Percentiles rank a stretch among this genome's conserved stretches.
Conservation (phyloP, 345 rosid species). For the Populus euphratica region DNA sequence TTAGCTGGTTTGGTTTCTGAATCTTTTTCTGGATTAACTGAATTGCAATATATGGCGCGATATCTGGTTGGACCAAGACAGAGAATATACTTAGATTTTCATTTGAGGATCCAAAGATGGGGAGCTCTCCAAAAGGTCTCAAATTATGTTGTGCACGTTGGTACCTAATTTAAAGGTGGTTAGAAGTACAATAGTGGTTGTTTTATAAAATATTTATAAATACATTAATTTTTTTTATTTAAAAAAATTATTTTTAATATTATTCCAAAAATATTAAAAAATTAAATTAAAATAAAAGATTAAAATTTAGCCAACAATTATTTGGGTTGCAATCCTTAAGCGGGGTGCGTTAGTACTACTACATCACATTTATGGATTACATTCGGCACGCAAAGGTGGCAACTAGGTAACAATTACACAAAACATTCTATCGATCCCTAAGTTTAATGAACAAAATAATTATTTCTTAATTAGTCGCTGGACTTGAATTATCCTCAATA, state of each 20-base stretch:
- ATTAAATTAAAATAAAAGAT: too few species aligned
- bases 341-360: too few species aligned
- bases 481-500: background rate
- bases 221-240: too few species aligned
- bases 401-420: background rate
- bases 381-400: background rate
- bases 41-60: background rate
- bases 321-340: too few species aligned
- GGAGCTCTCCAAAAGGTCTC: background rate
- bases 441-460: background rate
- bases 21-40: background rate
- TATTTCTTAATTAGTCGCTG: background rate
- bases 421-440: background rate
- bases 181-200: too few species aligned
- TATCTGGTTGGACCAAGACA: background rate
- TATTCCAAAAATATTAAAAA: too few species aligned
- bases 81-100: background rate
- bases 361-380: background rate
- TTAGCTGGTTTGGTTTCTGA: conserved; percentile 5
- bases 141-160: conserved; percentile 42
- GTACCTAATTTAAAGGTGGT: background rate
- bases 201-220: too few species aligned
- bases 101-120: conserved; percentile 5
- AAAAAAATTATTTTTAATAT: too few species aligned
- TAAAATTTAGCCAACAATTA: too few species aligned